These are phyloP conservation scores for Chimonanthus salicifolius DNA, from an alignment of 164 flowering plant species.

Conservation along the genomic window DNA sequence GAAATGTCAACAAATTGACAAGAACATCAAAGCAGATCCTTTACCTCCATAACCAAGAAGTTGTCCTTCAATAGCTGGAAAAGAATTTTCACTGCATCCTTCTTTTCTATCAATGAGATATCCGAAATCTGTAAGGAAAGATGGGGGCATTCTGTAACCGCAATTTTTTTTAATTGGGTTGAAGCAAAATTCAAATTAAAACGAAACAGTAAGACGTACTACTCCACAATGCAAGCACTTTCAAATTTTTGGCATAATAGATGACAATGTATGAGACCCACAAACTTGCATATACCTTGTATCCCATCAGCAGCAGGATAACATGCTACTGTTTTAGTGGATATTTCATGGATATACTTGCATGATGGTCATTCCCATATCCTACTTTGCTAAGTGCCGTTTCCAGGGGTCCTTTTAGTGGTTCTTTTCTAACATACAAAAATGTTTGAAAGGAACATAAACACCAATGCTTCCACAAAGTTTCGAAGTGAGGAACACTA, in stretches of 20 bases:
- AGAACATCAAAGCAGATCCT: background rate
- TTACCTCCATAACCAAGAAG: slow-evolving; percentile 74
- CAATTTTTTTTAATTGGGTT: too few relatives aligned
- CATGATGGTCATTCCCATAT: background rate
- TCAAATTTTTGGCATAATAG: background rate
- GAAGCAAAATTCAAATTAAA: background rate
- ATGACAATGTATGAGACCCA: background rate
- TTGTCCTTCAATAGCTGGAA: slow-evolving; percentile 61
- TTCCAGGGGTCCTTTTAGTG: too few relatives aligned
- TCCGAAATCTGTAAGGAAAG: slow-evolving; percentile 51
- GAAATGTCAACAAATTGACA: background rate
- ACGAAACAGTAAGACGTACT: background rate
- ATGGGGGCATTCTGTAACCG: background rate
- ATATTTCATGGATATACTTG: too few relatives aligned
- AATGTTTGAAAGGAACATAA: too few relatives aligned
- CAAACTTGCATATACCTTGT: too few relatives aligned
- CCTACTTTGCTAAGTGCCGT: background rate
- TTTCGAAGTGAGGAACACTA: too few relatives aligned
- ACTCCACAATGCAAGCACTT: background rate
- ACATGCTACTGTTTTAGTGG: too few relatives aligned
- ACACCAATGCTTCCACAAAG: too few relatives aligned
- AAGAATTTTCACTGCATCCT: slow-evolving; percentile 48
- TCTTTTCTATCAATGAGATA: slow-evolving; percentile 57
- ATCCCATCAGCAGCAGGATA: too few relatives aligned
- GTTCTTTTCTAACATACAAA: too few relatives aligned